These are phyloP conservation scores for Xylaria sp. DNA, from an alignment of 2,329 filamentous ascomycete species.

Conservation along the genomic window DNA sequence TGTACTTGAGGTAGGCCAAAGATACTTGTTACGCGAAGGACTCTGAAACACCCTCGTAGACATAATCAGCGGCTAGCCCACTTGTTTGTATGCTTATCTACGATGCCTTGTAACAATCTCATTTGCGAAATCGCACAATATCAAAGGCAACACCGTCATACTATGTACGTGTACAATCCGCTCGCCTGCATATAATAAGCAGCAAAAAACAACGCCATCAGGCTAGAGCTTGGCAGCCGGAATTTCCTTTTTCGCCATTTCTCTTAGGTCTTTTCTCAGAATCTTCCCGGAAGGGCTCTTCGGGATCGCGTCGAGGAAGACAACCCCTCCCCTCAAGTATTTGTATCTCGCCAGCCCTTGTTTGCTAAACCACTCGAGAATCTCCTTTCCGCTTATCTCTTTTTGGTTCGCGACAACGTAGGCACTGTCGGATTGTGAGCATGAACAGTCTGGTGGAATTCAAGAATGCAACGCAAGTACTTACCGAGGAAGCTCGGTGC, in stretches of 20 bases:
- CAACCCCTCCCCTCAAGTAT: constrained; percentile 49
- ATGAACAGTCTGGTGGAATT: neutral
- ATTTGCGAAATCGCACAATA: neutral
- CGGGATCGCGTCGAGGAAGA: constrained; percentile 50
- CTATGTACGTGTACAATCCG: neutral
- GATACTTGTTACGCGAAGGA: too few relatives aligned
- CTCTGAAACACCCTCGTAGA: too few relatives aligned
- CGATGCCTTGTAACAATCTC: too few relatives aligned
- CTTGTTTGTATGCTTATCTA: too few relatives aligned
- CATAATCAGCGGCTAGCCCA: too few relatives aligned
- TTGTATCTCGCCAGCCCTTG: constrained; percentile 48
- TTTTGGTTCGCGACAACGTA: constrained; percentile 43
- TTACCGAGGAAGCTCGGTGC: constrained; percentile 60
- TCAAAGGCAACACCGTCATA: neutral
- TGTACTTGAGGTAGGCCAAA: too few relatives aligned
- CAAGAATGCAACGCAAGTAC: constrained; percentile 48
- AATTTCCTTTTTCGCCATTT: constrained; percentile 40
- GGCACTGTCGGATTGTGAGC: constrained; percentile 34
- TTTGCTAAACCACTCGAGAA: constrained; percentile 41
- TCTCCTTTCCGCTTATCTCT: constrained; percentile 39
- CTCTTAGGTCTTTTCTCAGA: constrained; percentile 49
- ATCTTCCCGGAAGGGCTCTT: constrained; percentile 54
- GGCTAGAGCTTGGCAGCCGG: constrained; percentile 38
- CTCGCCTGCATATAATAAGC: neutral
- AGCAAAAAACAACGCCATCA: neutral